Conservation (phyloP, 441 rosid genomes). For the Codiaeum variegatum region DNA sequence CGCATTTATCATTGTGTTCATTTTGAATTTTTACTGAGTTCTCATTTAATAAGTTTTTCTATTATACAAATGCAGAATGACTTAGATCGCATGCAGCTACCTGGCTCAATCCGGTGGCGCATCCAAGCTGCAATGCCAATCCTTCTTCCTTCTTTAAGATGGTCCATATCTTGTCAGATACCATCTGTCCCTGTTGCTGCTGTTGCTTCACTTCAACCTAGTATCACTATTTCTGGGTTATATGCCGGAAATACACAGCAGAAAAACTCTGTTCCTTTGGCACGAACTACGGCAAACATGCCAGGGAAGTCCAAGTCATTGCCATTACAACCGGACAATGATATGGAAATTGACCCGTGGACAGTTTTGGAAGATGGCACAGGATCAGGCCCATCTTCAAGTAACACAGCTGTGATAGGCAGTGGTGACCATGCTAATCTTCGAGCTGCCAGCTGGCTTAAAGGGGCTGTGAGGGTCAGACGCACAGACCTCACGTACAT, state of each 20-base stretch:
- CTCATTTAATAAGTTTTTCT: not conserved
- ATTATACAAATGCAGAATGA: conserved; percentile 82
- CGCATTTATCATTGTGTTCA: not conserved
- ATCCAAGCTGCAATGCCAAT: conserved; percentile 96
- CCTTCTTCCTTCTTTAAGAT: conserved; percentile 57
- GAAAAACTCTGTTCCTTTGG: conserved; percentile 41
- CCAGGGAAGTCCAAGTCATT: conserved; percentile 52
- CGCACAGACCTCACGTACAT: conserved; percentile 81
- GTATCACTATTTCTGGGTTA: conserved; percentile 36
- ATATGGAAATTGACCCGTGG: conserved; percentile 90
- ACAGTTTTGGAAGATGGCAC: conserved; percentile 90
- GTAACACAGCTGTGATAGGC: conserved; percentile 41
- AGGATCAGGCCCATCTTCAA: conserved; percentile 63
- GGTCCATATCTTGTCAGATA: conserved; percentile 68
- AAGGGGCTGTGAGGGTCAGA: conserved; percentile 87
- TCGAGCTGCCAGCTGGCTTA: conserved; percentile 87
- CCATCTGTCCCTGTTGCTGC: conserved; percentile 61
- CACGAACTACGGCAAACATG: conserved; percentile 37
- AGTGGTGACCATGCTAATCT: conserved; percentile 70
- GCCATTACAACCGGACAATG: conserved; percentile 50
- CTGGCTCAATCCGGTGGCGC: conserved; percentile 82
- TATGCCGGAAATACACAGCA: conserved; percentile 39
- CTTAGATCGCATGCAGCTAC: conserved; percentile 83
- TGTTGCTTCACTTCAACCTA: conserved; percentile 61
- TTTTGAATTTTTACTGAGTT: not conserved